phyloP scores from a whole-genome alignment of 106 monocot species.

The Dendrobium nobile region DNA sequence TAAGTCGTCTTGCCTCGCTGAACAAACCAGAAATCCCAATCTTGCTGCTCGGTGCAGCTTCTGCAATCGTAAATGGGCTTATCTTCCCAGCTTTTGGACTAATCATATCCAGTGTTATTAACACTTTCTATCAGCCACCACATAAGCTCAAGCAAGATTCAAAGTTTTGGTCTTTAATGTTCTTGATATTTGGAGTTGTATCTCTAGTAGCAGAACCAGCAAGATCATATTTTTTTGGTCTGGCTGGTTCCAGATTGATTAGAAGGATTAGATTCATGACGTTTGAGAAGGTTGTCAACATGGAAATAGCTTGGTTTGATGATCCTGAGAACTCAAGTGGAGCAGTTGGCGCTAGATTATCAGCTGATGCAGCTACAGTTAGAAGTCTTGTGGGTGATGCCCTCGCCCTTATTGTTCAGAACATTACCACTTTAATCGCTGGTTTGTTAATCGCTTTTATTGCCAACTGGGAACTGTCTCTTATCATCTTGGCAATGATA shows the following conservation, averaged over 20 bases:
- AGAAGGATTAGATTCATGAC: conserved; percentile 38
- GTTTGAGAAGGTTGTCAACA: conserved; percentile 44
- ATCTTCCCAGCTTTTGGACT: conserved; percentile 33
- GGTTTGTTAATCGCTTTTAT: conserved; percentile 52
- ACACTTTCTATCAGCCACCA: conserved; percentile 26
- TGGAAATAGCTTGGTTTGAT: conserved; percentile 69
- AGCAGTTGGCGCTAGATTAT: conserved; percentile 48
- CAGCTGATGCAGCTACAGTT: conserved; percentile 52
- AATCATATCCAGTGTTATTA: conserved; percentile 17
- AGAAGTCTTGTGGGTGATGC: conserved; percentile 64
- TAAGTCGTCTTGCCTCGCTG: conserved; percentile 19
- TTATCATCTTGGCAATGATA: conserved; percentile 44
- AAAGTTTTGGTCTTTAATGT: conserved; percentile 27
- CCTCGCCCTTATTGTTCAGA: conserved; percentile 51
- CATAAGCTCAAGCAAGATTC: conserved; percentile 24
- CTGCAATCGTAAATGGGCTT: conserved; percentile 18
- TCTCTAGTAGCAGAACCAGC: conserved; percentile 20
- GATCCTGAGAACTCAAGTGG: conserved; percentile 41
- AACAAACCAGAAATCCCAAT: conserved; percentile 32
- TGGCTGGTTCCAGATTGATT: conserved; percentile 58
- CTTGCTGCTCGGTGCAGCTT: conserved; percentile 10
- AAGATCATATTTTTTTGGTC: conserved; percentile 42
- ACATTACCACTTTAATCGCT: conserved; percentile 31
- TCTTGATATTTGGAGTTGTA: conserved; percentile 13
- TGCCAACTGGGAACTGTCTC: conserved; percentile 57